Percentiles rank a stretch among this genome's conserved stretches.
Conservation (phyloP, 148 eudicot species). For the Dianthus caryophyllus region DNA sequence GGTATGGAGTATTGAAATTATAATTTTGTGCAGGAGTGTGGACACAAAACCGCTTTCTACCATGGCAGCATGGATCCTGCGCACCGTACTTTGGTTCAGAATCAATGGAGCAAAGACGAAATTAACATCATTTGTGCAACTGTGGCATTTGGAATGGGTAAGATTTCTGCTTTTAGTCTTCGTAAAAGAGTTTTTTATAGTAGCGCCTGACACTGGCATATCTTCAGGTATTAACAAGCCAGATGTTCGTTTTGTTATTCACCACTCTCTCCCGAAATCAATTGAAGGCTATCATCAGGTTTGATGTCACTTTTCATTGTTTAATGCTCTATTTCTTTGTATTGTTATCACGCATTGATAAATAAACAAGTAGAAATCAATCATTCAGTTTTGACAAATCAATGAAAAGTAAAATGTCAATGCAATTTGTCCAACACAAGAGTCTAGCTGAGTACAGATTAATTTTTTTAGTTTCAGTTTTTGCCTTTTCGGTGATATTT, state of each 20-base stretch:
- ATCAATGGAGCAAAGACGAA: slow-evolving; percentile 97
- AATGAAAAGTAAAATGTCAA: background rate
- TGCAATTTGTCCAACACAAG: background rate
- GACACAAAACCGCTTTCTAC: slow-evolving; percentile 90
- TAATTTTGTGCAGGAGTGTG: slow-evolving; percentile 47
- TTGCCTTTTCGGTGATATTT: slow-evolving; percentile 1
- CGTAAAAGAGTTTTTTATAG: slow-evolving; percentile 10
- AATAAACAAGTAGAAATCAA: background rate
- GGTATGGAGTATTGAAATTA: background rate
- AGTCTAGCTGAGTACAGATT: background rate
- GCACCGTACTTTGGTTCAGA: slow-evolving; percentile 70
- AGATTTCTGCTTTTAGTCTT: slow-evolving; percentile 18
- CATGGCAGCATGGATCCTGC: slow-evolving; percentile 94
- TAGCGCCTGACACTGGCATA: slow-evolving; percentile 30
- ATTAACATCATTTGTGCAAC: slow-evolving; percentile 96
- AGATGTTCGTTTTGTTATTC: slow-evolving; percentile 95
- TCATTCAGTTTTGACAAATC: background rate
- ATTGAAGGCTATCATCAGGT: slow-evolving; percentile 99
- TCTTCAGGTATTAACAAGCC: slow-evolving; percentile 92
- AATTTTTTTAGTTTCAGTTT: slow-evolving; percentile 6
- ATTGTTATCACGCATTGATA: background rate
- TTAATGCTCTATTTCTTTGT: background rate
- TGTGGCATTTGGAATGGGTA: slow-evolving; percentile 99
- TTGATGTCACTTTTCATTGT: background rate
- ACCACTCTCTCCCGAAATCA: slow-evolving; percentile 96